These are phyloP conservation scores for Stagonosporopsis rhizophila DNA, from an alignment of 2,329 filamentous ascomycete genomes.

Conservation along the genomic window DNA sequence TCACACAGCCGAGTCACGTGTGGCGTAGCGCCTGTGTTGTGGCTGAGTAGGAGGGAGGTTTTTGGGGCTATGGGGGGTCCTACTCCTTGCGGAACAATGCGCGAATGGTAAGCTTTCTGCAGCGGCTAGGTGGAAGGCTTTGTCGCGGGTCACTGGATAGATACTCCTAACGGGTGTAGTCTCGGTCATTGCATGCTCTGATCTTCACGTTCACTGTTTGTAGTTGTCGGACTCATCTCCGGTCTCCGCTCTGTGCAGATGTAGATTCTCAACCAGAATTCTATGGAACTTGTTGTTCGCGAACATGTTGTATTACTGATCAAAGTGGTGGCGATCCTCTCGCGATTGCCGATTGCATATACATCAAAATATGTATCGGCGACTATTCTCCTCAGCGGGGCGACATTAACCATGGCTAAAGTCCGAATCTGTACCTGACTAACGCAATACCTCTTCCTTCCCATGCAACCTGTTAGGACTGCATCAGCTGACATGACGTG, in stretches of 20 bases:
- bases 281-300: neutral
- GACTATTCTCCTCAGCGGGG: neutral
- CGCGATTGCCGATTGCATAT: conserved; percentile 8
- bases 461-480: neutral
- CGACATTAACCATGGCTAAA: neutral
- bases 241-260: conserved; percentile 3
- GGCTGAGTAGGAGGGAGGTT: conserved; percentile 2
- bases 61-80: neutral
- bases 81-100: neutral
- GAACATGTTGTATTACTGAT: conserved; percentile 1
- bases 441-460: neutral
- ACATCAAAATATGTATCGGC: neutral
- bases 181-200: conserved; percentile 4
- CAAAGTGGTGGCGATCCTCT: conserved; percentile 10
- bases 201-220: neutral
- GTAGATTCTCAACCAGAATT: neutral
- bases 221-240: conserved; percentile 2
- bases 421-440: neutral
- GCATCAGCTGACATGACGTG: neutral
- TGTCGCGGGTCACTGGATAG: neutral
- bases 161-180: neutral
- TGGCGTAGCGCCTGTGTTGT: conserved; percentile 11
- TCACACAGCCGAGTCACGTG: neutral
- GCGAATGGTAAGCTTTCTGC: conserved; percentile 2
- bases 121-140: neutral